A percentile compares a stretch with the other conserved stretches of the same genome.
Evolutionary conservation across 495 filamentous ascomycete species (phyloP).

Genomic region (Chaetomium fimeti): DNA sequence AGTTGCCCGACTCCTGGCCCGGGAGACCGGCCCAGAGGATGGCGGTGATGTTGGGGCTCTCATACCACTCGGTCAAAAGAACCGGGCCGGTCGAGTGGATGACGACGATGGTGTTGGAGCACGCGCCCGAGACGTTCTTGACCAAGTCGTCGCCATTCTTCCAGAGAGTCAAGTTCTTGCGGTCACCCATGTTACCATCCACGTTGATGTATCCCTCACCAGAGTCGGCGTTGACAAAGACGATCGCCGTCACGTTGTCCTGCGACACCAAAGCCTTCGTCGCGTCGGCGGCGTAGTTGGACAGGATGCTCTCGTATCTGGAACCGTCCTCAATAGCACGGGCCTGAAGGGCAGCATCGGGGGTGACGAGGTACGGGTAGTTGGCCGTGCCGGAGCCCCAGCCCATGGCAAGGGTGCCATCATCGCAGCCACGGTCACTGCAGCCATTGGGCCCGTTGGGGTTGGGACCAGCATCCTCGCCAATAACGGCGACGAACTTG

Average conservation of each 20-base stretch:
- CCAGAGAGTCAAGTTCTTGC: conserved; percentile 93
- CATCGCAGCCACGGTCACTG: conserved; percentile 74
- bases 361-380: conserved; percentile 89
- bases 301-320: conserved; percentile 68
- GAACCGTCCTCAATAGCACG: conserved; percentile 62
- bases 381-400: conserved; percentile 91
- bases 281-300: conserved; percentile 63
- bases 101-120: conserved; percentile 90
- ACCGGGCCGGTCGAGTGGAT: conserved; percentile 86
- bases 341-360: conserved; percentile 78
- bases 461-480: conserved; percentile 78
- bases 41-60: conserved; percentile 88
- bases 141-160: conserved; percentile 75
- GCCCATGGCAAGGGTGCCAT: conserved; percentile 86
- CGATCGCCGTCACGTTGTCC: conserved; percentile 67
- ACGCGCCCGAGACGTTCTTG: conserved; percentile 68
- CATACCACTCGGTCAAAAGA: conserved; percentile 69
- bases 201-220: conserved; percentile 85
- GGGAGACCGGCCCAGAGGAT: conserved; percentile 93
- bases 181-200: conserved; percentile 83
- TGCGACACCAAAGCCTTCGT: conserved; percentile 63
- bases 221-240: conserved; percentile 84
- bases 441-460: conserved; percentile 83
- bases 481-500: conserved; percentile 75
- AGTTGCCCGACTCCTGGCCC: conserved; percentile 87